These are phyloP conservation scores for Phytophthora citrophthora DNA, from an alignment of 352 stramenopile genomes.

Conservation along the genomic window DNA sequence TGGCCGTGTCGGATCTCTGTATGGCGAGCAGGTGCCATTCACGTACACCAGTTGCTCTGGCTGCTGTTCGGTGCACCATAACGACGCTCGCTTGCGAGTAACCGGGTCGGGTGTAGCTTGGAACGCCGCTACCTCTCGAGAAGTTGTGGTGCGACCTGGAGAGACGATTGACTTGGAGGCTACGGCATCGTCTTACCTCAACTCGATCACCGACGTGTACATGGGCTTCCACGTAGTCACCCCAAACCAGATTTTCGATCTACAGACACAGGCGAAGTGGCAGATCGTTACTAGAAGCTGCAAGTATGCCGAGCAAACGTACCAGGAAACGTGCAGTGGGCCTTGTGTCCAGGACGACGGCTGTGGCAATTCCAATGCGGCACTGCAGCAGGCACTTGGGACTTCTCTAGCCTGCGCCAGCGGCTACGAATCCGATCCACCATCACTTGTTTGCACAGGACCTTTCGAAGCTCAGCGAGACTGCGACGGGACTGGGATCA, in stretches of 20 bases:
- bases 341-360: conserved; percentile 36
- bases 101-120: conserved; percentile 36
- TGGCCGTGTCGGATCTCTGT: conserved; percentile 58
- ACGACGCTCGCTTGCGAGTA: conserved; percentile 55
- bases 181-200: conserved; percentile 59
- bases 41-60: conserved; percentile 67
- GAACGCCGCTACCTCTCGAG: conserved; percentile 41
- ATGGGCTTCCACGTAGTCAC: conserved; percentile 78
- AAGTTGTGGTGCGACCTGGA: conserved; percentile 50
- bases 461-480: conserved; percentile 58
- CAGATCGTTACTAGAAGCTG: conserved; percentile 69
- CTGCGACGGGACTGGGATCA: conserved; percentile 47
- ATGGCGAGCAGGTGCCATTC: conserved; percentile 52
- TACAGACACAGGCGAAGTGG: conserved; percentile 57
- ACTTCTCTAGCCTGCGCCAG: conserved; percentile 33
- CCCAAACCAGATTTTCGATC: conserved; percentile 69
- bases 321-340: conserved; percentile 54
- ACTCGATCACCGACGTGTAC: conserved; percentile 68
- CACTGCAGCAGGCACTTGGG: conserved; percentile 38
- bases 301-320: conserved; percentile 51
- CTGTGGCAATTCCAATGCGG: conserved; percentile 67
- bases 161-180: conserved; percentile 58
- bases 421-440: conserved; percentile 55
- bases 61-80: conserved; percentile 70
- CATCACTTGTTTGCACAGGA: conserved; percentile 53